Evolutionary conservation across 805 yeast species (phyloP), one percentile per base, ranked within the genome.

Genomic region (Candida namnaoensis): DNA sequence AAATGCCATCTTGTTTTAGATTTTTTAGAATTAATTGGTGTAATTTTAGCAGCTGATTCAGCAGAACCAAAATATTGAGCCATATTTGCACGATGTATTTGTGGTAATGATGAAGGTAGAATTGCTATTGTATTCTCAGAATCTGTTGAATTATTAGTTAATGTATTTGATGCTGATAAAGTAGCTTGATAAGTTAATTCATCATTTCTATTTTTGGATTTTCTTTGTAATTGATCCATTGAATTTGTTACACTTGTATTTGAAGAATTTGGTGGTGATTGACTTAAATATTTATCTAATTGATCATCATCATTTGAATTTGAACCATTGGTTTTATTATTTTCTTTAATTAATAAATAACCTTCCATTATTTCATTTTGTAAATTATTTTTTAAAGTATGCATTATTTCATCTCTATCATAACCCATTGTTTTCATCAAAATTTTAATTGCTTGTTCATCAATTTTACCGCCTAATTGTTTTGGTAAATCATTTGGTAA

Each of bases 1-100:
- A 93, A 93, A 68, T 93, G 99, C 99, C 99, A 93, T 62, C 95
- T 80, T 7, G 96, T 87, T 63, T 88, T 91, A 46, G 91, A 84
- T 60, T 87, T 88, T 61, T 91, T 88, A 38, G 83, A 72, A 24
- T 81, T 72, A 19, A 80, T 68, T 9, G 86, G 80, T 35, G 71
- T 68, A 32, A 67, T 66, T 48, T 66, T 66, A 7, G 68, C 49
- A 5, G 67, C 66, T 0, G 75, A 63, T 40, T 79, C 72, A 7
- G 77, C 65, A 35, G 66, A 67, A 1, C 75, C 74, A 30, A 8
- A 30, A 38, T 64, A 65, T 27, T 79, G 83, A 50, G 79, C 72
- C 98, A 91, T 93, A 56, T 76, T 86, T 1, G 97, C 97, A 38
- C 96, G 72, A 57, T 91, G 98, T 39, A 91, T 86, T 47, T 91